A percentile compares a stretch with the other conserved stretches of the same genome.
Conservation (phyloP, 2,329 filamentous ascomycete species). For the Kalmusia sp. region DNA sequence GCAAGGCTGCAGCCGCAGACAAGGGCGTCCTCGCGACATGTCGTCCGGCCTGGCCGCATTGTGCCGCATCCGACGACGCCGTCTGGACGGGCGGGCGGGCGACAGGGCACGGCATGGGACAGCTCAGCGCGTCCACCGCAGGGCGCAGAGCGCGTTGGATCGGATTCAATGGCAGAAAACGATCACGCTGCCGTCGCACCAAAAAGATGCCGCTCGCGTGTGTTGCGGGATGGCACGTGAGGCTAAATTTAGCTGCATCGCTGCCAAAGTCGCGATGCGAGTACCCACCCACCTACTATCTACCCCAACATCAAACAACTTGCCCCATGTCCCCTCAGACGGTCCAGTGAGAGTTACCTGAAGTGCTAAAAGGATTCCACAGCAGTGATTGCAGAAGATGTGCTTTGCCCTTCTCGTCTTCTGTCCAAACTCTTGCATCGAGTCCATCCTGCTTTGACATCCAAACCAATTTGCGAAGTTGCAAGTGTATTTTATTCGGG, state of each 20-base stretch:
- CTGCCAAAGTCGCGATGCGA: not conserved
- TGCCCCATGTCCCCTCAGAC: too few relatives aligned
- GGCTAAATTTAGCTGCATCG: slow-evolving; percentile 1
- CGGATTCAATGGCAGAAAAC: not conserved
- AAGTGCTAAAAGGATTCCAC: too few relatives aligned
- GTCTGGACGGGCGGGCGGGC: not conserved
- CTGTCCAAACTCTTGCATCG: too few relatives aligned
- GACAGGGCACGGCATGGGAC: not conserved
- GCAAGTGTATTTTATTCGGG: too few relatives aligned
- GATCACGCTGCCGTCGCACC: not conserved
- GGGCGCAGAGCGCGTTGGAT: not conserved
- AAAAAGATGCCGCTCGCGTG: not conserved
- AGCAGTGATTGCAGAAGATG: too few relatives aligned
- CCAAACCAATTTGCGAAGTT: too few relatives aligned
- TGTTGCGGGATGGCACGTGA: not conserved
- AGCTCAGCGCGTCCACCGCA: not conserved
- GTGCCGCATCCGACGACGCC: slow-evolving; percentile 1
- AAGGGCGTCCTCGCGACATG: not conserved
- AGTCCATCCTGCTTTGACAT: too few relatives aligned
- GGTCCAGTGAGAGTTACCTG: too few relatives aligned
- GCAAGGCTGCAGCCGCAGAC: not conserved
- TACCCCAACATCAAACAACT: too few relatives aligned
- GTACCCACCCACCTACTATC: too few relatives aligned
- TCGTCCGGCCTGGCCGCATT: not conserved
- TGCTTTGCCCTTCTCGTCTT: too few relatives aligned